A percentile compares a stretch with the other conserved stretches of the same genome.
Evolutionary conservation across 192 early-diverging fungal species (phyloP).

Genomic region (Gaertneriomyces semiglobifer): DNA sequence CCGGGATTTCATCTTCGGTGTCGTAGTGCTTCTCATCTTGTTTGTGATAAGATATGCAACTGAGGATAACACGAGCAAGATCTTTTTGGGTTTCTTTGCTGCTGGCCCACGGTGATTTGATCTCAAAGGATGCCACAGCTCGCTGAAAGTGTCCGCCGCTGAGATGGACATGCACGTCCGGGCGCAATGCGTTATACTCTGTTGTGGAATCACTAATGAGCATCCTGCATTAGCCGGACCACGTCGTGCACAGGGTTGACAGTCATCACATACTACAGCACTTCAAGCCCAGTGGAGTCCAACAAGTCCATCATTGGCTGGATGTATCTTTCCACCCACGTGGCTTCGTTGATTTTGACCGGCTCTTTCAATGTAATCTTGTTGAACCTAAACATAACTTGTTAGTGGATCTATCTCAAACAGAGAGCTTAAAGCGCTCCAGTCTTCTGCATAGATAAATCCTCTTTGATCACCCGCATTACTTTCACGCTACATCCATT

Average conservation of each 20-base stretch:
- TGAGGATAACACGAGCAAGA: background rate
- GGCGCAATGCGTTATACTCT: slow-evolving; percentile 4
- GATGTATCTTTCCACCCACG: slow-evolving; percentile 3
- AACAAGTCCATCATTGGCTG: slow-evolving; percentile 1
- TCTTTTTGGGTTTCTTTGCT: background rate
- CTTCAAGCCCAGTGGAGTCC: background rate
- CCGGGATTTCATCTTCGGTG: background rate
- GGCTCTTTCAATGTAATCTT: background rate
- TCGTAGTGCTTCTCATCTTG: background rate
- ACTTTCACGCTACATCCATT: too few species aligned
- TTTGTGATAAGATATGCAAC: slow-evolving; percentile 6
- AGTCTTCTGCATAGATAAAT: too few species aligned
- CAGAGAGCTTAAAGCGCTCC: too few species aligned
- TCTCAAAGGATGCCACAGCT: slow-evolving; percentile 5
- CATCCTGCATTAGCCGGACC: background rate
- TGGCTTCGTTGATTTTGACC: slow-evolving; percentile 1
- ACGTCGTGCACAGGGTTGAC: background rate
- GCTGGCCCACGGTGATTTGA: slow-evolving; percentile 1
- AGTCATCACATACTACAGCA: slow-evolving; percentile 3
- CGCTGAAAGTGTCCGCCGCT: background rate
- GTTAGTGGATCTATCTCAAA: slow-evolving; percentile 2
- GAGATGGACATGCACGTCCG: background rate
- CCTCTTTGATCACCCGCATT: too few species aligned
- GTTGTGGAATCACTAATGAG: background rate
- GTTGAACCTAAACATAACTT: slow-evolving; percentile 1